These are phyloP conservation scores for Penicillium corylophilum DNA, from an alignment of 2,329 filamentous ascomycete genomes.

Conservation along the genomic window DNA sequence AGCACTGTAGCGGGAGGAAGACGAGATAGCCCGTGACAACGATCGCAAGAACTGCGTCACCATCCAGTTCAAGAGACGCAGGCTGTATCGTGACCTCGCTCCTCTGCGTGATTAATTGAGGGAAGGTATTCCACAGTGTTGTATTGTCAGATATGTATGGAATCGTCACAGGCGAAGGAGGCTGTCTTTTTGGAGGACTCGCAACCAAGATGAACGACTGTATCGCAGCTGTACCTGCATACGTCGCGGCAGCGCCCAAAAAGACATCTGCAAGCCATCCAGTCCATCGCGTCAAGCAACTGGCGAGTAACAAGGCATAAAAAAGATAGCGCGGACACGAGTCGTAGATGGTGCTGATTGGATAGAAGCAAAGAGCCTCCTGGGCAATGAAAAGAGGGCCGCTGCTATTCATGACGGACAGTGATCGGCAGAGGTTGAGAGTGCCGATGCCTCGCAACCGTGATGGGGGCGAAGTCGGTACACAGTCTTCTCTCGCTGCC, in stretches of 20 bases:
- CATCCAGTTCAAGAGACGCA: conserved; percentile 31
- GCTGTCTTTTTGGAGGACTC: conserved; percentile 6
- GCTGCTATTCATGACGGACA: conserved; percentile 9
- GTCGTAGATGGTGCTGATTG: conserved; percentile 35
- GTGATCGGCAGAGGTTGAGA: background rate
- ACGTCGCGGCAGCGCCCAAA: conserved; percentile 33
- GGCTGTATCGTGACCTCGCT: conserved; percentile 24
- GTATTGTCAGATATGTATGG: conserved; percentile 20
- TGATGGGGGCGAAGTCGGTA: background rate
- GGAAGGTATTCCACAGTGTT: conserved; percentile 17
- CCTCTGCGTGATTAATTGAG: conserved; percentile 21
- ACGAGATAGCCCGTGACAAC: conserved; percentile 36
- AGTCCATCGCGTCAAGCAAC: conserved; percentile 30
- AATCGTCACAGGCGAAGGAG: conserved; percentile 22
- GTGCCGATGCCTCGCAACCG: background rate
- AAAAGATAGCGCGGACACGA: conserved; percentile 35
- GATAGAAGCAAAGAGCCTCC: conserved; percentile 32
- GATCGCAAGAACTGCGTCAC: conserved; percentile 34
- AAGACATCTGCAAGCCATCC: conserved; percentile 35
- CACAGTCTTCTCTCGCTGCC: background rate
- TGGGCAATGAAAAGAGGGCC: conserved; percentile 29
- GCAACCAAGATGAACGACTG: conserved; percentile 34
- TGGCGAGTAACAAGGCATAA: conserved; percentile 30
- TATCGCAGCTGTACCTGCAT: conserved; percentile 33
- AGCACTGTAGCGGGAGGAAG: conserved; percentile 35